Conservation (phyloP, 2,329 filamentous ascomycete species). For the Calonectria leucothoes region DNA sequence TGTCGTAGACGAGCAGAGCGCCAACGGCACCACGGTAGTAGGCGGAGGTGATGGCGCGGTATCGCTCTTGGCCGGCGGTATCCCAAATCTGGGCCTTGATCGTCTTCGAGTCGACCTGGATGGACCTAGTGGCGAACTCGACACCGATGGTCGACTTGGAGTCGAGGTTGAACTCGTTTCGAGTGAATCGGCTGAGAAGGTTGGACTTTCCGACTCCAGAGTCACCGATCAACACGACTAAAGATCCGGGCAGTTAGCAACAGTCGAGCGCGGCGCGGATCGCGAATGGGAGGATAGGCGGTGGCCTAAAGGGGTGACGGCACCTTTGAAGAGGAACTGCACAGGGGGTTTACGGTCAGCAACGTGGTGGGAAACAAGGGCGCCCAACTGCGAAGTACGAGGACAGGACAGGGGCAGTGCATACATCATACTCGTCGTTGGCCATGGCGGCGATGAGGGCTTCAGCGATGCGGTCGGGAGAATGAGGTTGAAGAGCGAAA, state of each 20-base stretch:
- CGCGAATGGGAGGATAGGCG: constrained; percentile 27
- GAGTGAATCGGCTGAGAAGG: constrained; percentile 98
- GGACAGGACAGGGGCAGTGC: constrained; percentile 49
- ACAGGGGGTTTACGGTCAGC: constrained; percentile 46
- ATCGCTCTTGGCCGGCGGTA: constrained; percentile 98
- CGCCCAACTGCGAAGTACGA: constrained; percentile 22
- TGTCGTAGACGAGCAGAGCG: constrained; percentile 98
- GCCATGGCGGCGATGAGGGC: constrained; percentile 76
- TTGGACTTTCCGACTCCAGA: constrained; percentile 99
- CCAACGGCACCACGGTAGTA: constrained; percentile 99
- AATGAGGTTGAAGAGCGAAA: constrained; percentile 30
- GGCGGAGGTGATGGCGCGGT: constrained; percentile 98
- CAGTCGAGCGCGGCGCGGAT: constrained; percentile 23
- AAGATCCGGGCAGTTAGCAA: constrained; percentile 46
- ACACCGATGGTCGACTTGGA: constrained; percentile 99
- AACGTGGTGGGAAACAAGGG: constrained; percentile 38
- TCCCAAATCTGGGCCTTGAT: constrained; percentile 99
- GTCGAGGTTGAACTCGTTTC: constrained; percentile 99
- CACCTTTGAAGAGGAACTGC: constrained; percentile 99
- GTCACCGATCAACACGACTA: constrained; percentile 98
- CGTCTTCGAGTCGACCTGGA: constrained; percentile 99
- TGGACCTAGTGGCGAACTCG: constrained; percentile 98
- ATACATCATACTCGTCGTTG: constrained; percentile 99
- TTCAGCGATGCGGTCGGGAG: constrained; percentile 28
- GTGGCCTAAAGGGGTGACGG: constrained; percentile 37